Evolutionary conservation across 2,329 filamentous ascomycete genomes (phyloP), one percentile per base, ranked within the genome.

Genomic region (Microascus cirrosus): DNA sequence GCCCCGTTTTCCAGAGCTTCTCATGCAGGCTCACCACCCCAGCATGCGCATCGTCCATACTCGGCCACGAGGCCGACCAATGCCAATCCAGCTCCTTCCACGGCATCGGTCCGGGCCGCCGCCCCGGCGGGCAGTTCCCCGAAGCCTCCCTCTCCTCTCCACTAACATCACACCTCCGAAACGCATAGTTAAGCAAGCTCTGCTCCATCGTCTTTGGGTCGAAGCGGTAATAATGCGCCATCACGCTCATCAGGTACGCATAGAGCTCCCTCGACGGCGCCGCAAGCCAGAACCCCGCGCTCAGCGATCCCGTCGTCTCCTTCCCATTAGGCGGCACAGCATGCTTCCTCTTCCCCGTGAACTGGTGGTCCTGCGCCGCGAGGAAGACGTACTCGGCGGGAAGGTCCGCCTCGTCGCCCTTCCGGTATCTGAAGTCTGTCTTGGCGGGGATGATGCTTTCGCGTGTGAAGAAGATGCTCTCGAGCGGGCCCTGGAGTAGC

Each of bases 121-220:
- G 42, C 15, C 2, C 45, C 20, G 11, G 13, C 12, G 55, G 55
- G 25, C 55, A 57, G 45, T 20, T n/a, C n/a, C 42, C 22, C n/a
- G 28, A 52, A 2, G 55, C 45, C 34, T 57, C 28, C 28, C 32
- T 22, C 8, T 20, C 28, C 55, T 32, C 20, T 3, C 15, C 25
- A n/a, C 8, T 35, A 2, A 28, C 42, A 48, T 62, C 60, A 52
- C 61, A 62, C 24, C 60, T 58, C 3, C 73, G 65, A 60, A 74
- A 73, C 2, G 71, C 74, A 61, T 77, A 75, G 61, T 76, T 75
- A 20, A 75, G 63, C 28, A 77, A 62, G 59, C 70, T 70, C 62
- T 76, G 74, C 60, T 76, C 74, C 61, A 71, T 71, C 18, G 67
- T 69, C 22, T 65, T 64, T 0, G 70, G 66, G 50, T 72, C 65